Evolutionary conservation across 495 filamentous ascomycete genomes (phyloP).

Genomic region (Aspergillus sclerotioniger): DNA sequence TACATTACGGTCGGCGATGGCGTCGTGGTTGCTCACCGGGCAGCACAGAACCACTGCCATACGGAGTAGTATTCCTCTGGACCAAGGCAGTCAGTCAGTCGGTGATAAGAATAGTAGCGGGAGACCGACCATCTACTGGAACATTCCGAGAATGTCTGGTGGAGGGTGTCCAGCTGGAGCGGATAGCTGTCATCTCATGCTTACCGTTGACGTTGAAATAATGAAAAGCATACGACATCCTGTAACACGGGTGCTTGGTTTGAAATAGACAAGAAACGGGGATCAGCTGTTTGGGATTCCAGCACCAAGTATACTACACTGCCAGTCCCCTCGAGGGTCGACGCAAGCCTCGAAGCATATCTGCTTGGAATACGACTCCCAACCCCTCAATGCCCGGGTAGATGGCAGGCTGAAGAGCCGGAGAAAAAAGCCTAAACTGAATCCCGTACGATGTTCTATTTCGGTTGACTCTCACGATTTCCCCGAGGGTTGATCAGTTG

Average conservation of each 20-base stretch:
- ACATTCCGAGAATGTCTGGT: conserved; percentile 14
- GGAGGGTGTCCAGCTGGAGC: no score
- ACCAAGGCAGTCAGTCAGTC: not conserved
- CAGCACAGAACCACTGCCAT: no score
- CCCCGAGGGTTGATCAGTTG: not conserved
- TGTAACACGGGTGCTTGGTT: conserved; percentile 7
- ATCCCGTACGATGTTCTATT: not conserved
- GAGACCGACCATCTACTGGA: conserved; percentile 6
- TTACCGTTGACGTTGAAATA: not conserved
- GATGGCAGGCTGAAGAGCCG: not conserved
- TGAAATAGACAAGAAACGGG: conserved; percentile 10
- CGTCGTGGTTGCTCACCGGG: no score
- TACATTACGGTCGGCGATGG: no score
- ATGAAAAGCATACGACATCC: not conserved
- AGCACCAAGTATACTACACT: no score
- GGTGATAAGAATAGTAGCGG: not conserved
- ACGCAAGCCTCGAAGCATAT: not conserved
- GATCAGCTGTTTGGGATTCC: conserved; percentile 15
- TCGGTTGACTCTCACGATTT: not conserved
- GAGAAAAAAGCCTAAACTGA: not conserved
- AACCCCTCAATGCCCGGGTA: not conserved
- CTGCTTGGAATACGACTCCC: not conserved
- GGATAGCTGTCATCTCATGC: conserved; percentile 6
- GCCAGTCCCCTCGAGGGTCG: no score
- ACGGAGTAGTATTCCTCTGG: no score